Conservation (phyloP, 768 basidiomycete genomes). For the Suillus variegatus region DNA sequence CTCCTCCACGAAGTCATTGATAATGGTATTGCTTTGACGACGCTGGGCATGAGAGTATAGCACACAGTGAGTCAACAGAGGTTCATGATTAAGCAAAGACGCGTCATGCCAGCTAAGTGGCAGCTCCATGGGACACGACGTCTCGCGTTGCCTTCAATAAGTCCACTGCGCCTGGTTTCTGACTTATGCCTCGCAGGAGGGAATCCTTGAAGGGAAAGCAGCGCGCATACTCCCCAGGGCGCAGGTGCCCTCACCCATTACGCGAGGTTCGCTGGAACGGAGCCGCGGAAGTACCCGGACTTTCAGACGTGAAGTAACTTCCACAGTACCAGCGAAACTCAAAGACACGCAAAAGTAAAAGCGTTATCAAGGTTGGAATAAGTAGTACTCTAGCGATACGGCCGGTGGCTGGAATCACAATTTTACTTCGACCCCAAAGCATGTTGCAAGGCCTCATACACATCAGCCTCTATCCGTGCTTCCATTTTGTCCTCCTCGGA, state of each 20-base stretch:
- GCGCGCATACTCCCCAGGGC: neutral
- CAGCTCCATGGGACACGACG: constrained; percentile 18
- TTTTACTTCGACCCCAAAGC: constrained; percentile 60
- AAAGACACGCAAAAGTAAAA: neutral
- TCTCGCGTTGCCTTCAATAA: neutral
- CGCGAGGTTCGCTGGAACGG: neutral
- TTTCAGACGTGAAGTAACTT: neutral
- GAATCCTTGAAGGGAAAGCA: neutral
- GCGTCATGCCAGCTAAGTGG: constrained; percentile 18
- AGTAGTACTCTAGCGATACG: constrained; percentile 17
- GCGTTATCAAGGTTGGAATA: constrained; percentile 1
- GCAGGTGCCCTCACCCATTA: neutral
- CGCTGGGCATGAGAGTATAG: neutral
- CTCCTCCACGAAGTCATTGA: constrained; percentile 13
- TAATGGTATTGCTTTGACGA: neutral
- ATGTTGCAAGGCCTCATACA: constrained; percentile 93
- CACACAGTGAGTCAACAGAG: constrained; percentile 11
- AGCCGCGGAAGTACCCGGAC: neutral
- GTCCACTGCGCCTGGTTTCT: neutral
- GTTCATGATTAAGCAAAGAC: constrained; percentile 25
- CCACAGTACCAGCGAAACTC: neutral
- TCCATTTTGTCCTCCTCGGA: constrained; percentile 93
- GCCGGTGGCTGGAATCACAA: constrained; percentile 8
- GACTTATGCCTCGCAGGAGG: neutral
- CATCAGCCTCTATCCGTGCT: constrained; percentile 92